Base-by-base conservation (phyloP, 2,329 filamentous ascomycete genomes). In the Colletotrichum caudatum region DNA sequence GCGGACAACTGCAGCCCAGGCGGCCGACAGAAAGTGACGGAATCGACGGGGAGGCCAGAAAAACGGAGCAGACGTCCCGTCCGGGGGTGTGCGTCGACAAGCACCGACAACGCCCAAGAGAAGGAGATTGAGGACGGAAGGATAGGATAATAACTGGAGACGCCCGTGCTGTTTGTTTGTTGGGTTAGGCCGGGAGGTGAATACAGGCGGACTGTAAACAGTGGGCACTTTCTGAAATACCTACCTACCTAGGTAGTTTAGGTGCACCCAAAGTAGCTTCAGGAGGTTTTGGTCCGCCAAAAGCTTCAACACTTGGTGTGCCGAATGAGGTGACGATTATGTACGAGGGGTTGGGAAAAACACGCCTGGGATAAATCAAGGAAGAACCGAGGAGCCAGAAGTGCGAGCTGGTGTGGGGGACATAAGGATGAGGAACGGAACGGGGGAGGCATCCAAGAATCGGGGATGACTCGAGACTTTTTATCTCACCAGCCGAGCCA, bases 201-300 rank as follows among this genome's bases (percentile, higher is more conserved):
- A 59, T 53, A 29, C 23, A 33, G 53, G 23, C 37, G n/a, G 33
- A 57, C 33, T 41, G 5, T 41, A 35, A 26, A 48, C 39, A 23
- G 50, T 57, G 64, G 48, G 14, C 23, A 44, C 41, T 6, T 20
- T 20, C 20, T 44, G 2, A 29, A 29, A 29, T 29, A 29, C 29
- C 29, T 29, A 3, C 29, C 29, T 29, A 29, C 29, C 29, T 29
- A 29, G 29, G 29, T 29, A 4, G 29, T 29, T 29, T 29, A 29
- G 29, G 29, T 4, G 29, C 29, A 39, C 9, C 12, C 11, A 39
- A 5, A 3, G 1, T n/a, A 46, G 29, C 29, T n/a, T 35, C 18
- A 62, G 70, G 70, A 72, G 70, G 66, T 39, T 72, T 70, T 72
- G 70, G 35, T 72, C 70, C 70, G 70, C 44, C 54, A 12, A 16